These are phyloP conservation scores for Podochytrium sp. DNA, from an alignment of 192 early-diverging fungal species.

Conservation along the genomic window DNA sequence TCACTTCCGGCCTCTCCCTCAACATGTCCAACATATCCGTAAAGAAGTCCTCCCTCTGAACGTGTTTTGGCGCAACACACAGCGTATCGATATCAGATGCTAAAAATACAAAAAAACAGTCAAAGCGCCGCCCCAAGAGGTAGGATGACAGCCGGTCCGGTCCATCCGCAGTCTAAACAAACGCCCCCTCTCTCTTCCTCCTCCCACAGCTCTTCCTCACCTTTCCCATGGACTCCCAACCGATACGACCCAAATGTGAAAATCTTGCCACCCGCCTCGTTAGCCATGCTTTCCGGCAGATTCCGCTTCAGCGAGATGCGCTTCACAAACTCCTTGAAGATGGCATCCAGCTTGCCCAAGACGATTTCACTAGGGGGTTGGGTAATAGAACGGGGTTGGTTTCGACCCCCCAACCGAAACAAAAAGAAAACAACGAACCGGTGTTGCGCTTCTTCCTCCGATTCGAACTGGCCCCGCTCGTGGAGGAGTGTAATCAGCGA, in stretches of 20 bases:
- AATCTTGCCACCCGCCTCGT: conserved; percentile 91
- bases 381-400: too few relatives aligned
- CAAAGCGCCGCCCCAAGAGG: not conserved
- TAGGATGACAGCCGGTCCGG: too few relatives aligned
- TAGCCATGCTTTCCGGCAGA: conserved; percentile 81
- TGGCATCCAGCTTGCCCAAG: conserved; percentile 80
- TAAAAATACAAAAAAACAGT: conserved; percentile 19
- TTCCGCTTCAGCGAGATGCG: conserved; percentile 71
- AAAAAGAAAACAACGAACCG: conserved; percentile 56
- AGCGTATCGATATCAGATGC: conserved; percentile 98
- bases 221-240: conserved; percentile 90
- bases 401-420: too few relatives aligned
- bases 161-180: too few relatives aligned
- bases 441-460: conserved; percentile 78
- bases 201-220: too few relatives aligned
- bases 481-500: conserved; percentile 72
- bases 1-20: conserved; percentile 80
- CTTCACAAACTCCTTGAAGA: conserved; percentile 94
- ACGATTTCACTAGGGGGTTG: conserved; percentile 72
- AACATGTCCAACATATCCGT: conserved; percentile 84
- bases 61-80: conserved; percentile 90
- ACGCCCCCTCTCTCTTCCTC: too few relatives aligned
- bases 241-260: conserved; percentile 97
- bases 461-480: conserved; percentile 83
- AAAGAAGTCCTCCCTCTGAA: conserved; percentile 93